Percentiles rank a stretch among this genome's conserved stretches.
These are phyloP conservation scores for Cadophora malorum DNA, from an alignment of 2,329 filamentous ascomycete species.

Conservation along the genomic window DNA sequence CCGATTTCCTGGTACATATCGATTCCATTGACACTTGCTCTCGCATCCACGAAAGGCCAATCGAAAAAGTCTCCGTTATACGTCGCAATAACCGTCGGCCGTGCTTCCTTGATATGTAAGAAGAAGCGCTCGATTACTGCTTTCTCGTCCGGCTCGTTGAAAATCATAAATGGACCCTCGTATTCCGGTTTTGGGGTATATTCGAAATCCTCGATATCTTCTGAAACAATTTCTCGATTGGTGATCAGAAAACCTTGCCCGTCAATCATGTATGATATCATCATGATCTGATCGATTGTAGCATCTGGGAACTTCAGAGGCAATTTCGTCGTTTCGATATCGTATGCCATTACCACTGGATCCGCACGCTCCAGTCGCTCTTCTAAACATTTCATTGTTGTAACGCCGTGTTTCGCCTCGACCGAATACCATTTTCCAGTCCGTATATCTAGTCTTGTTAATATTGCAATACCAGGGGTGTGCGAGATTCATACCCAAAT, in stretches of 20 bases:
- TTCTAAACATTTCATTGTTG: constrained; percentile 83
- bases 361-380: constrained; percentile 90
- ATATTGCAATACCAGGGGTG: not conserved
- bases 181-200: constrained; percentile 98
- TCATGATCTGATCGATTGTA: constrained; percentile 96
- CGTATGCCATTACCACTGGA: constrained; percentile 97
- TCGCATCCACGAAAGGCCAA: constrained; percentile 97
- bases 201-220: constrained; percentile 97
- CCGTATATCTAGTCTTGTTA: constrained; percentile 73
- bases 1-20: constrained; percentile 99
- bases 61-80: constrained; percentile 99
- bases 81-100: constrained; percentile 97
- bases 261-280: constrained; percentile 99
- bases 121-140: constrained; percentile 90
- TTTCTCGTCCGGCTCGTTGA: constrained; percentile 96
- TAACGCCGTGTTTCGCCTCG: constrained; percentile 88
- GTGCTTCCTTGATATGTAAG: constrained; percentile 90
- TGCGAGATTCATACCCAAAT: constrained; percentile 66
- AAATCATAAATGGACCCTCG: constrained; percentile 93
- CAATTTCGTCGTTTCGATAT: constrained; percentile 97
- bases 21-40: constrained; percentile 92
- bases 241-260: constrained; percentile 98
- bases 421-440: constrained; percentile 98
- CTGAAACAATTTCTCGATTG: constrained; percentile 95
- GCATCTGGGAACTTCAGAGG: constrained; percentile 97